Conservation (phyloP, 768 basidiomycete genomes). For the Kwoniella mangroviensis region DNA sequence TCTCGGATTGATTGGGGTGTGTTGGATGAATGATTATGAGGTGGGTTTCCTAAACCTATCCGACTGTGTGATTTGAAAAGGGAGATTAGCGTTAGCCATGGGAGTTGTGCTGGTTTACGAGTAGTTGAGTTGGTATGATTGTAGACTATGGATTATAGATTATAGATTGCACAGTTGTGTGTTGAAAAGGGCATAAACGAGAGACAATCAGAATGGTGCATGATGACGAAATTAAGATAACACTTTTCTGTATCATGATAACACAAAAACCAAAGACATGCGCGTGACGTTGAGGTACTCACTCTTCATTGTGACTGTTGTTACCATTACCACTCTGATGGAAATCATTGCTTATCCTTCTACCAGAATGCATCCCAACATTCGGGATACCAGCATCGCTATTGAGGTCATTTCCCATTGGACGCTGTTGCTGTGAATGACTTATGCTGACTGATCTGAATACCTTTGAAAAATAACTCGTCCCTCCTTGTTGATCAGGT, state of each 20-base stretch:
- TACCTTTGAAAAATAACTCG: conserved; percentile 24
- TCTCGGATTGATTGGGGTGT: conserved; percentile 47
- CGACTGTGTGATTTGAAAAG: background rate
- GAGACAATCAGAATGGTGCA: background rate
- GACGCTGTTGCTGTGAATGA: conserved; percentile 1
- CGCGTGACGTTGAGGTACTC: conserved; percentile 6
- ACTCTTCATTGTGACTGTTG: conserved; percentile 7
- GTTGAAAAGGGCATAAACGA: background rate
- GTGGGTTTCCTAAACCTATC: conserved; percentile 4
- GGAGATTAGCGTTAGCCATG: background rate
- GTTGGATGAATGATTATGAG: conserved; percentile 24
- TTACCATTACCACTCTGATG: background rate
- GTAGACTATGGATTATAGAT: background rate
- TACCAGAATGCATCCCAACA: conserved; percentile 5
- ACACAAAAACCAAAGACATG: background rate
- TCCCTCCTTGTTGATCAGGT: conserved; percentile 7
- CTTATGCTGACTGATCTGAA: conserved; percentile 23
- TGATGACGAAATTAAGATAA: background rate
- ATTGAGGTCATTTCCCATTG: background rate
- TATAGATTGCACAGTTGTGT: background rate
- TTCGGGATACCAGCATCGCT: background rate
- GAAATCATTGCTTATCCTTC: conserved; percentile 13
- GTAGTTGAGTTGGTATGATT: too few species aligned
- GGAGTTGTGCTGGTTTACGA: too few species aligned
- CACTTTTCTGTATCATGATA: background rate